These are phyloP conservation scores for Pyrenophora tritici-repentis DNA, from an alignment of 2,329 filamentous ascomycete genomes.

Conservation along the genomic window DNA sequence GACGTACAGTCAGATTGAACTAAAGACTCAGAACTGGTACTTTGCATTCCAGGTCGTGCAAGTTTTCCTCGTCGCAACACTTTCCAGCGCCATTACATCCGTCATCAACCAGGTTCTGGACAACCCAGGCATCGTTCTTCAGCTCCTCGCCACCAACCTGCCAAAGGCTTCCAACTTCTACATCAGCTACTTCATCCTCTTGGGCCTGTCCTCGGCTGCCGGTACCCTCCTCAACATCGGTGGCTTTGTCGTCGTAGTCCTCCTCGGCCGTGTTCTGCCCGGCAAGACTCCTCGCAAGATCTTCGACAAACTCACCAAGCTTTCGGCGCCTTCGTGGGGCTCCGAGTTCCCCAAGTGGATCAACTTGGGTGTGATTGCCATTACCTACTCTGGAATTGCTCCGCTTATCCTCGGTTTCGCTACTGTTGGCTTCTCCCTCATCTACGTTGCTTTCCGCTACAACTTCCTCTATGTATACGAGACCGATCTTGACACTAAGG, in stretches of 20 bases:
- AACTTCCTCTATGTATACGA: constrained; percentile 57
- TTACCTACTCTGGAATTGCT: constrained; percentile 56
- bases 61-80: constrained; percentile 85
- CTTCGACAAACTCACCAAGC: constrained; percentile 49
- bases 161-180: constrained; percentile 93
- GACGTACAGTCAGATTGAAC: constrained; percentile 54
- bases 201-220: constrained; percentile 60
- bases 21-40: constrained; percentile 90
- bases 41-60: constrained; percentile 91
- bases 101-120: constrained; percentile 59
- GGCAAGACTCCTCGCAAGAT: constrained; percentile 53
- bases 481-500: constrained; percentile 54
- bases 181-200: constrained; percentile 90
- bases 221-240: constrained; percentile 72
- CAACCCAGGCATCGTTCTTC: constrained; percentile 65
- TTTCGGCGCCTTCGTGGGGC: constrained; percentile 52
- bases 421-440: constrained; percentile 50
- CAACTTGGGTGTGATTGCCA: constrained; percentile 52
- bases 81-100: constrained; percentile 77
- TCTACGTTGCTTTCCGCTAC: constrained; percentile 56
- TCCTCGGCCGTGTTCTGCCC: constrained; percentile 69
- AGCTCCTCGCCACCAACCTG: constrained; percentile 72
- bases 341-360: constrained; percentile 54
- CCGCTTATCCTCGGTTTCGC: constrained; percentile 55
- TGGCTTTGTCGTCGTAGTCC: constrained; percentile 78